phyloP scores from a whole-genome alignment of 23 red algal species.

The Gracilaria vermiculophylla region DNA sequence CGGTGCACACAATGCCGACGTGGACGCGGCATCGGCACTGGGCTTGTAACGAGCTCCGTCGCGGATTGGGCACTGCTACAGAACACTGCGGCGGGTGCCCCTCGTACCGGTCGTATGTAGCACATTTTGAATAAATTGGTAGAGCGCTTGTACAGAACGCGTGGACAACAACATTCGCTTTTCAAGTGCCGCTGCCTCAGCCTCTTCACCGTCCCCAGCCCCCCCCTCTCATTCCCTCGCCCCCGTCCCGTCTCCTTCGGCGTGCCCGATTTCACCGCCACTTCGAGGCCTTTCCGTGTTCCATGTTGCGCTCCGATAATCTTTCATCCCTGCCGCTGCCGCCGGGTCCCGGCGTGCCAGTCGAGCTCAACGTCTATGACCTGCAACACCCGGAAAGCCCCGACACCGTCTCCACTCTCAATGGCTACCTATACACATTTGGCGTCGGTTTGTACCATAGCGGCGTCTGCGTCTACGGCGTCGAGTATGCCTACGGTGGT shows the following conservation, averaged over 20 bases:
- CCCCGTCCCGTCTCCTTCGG: too few species aligned
- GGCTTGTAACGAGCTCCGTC: too few species aligned
- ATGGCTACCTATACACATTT: slow-evolving; percentile 44
- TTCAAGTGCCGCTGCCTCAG: too few species aligned
- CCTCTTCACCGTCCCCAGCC: too few species aligned
- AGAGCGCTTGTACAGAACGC: too few species aligned
- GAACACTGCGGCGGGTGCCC: too few species aligned
- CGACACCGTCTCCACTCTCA: slow-evolving; percentile 46
- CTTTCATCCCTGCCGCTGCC: slow-evolving; percentile 8
- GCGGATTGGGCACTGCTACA: too few species aligned
- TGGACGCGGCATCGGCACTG: background rate
- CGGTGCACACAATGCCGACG: background rate
- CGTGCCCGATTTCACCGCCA: background rate
- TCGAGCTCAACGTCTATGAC: slow-evolving; percentile 85
- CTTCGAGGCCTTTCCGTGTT: background rate
- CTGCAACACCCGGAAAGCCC: slow-evolving; percentile 58
- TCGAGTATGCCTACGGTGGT: slow-evolving; percentile 78
- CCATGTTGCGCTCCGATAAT: background rate
- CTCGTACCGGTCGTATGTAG: too few species aligned
- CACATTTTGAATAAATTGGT: too few species aligned
- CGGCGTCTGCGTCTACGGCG: slow-evolving; percentile 66
- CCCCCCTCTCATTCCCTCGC: too few species aligned
- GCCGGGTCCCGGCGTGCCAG: slow-evolving; percentile 24
- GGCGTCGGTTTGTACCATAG: slow-evolving; percentile 78
- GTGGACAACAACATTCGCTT: too few species aligned